Evolutionary conservation across 176 grass and related monocot genomes (phyloP), one percentile per base, ranked within the genome.

Genomic region (Ananas comosus): DNA sequence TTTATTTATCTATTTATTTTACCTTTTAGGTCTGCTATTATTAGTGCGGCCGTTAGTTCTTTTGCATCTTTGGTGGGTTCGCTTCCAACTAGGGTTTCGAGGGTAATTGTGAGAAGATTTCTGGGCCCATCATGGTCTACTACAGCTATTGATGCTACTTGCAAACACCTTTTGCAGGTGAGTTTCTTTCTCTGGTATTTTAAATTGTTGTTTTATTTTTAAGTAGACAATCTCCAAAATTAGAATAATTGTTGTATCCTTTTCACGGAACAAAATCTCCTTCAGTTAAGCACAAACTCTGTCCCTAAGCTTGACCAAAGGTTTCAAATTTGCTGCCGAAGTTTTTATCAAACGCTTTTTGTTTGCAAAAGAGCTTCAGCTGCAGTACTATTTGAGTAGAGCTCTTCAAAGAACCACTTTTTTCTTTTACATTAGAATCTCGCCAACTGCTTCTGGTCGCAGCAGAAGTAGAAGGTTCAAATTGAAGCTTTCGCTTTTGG

Each of bases 121-220:
- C 78, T 96, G 83, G 92, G 86, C 50, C 51, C 71, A 54, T 87
- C 88, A 50, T 96, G 92, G 88, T 96, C 92, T 80, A 54, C 52
- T 49, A 51, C 78, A 11, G 92, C 88, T 68, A 49, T 96, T 71
- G 76, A 89, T 83, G 88, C 71, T 83, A 74, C 79, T 33, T 91
- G 88, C 74, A 79, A 74, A 64, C 79, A 96, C 76, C 81, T 96
- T 56, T 83, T 96, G 67, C 24, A 72, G 76, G 92, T 91, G 70
- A 81, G 51, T 48, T 86, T 49, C 70, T 51, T 72, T 25, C 64
- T 70, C 68, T 29, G 14, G n/a, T 72, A 63, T 27, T 57, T 4
- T 59, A 14, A 27, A 2, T 27, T 27, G 25, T 27, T 27, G 25
- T 27, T 27, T 27, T 27, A 27, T 27, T 27, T 27, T 27, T 0